Evolutionary conservation across 176 grass and related monocot species (phyloP).

Genomic region (Hyparrhenia diplandra): DNA sequence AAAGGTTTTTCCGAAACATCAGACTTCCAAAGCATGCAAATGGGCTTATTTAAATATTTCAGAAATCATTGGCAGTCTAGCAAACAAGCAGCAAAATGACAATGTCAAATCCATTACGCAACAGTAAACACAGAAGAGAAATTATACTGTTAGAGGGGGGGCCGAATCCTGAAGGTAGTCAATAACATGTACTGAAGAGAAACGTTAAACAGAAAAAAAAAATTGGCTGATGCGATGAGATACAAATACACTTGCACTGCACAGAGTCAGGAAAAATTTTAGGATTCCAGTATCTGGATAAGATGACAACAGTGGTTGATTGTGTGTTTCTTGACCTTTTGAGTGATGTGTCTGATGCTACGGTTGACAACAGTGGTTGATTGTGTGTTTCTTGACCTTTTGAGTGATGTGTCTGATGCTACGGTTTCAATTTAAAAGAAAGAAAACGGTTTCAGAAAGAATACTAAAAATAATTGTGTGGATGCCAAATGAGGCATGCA

Average conservation of each 20-base stretch:
- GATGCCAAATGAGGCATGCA: background rate
- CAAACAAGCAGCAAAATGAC: constrained; percentile 9
- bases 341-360: background rate
- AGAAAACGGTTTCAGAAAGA: background rate
- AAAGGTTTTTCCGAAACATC: constrained; percentile 22
- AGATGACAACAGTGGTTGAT: background rate
- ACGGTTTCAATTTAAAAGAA: background rate
- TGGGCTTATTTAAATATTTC: background rate
- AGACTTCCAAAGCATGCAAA: constrained; percentile 6
- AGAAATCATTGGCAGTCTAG: background rate
- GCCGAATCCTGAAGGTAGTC: background rate
- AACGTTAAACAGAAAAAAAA: background rate
- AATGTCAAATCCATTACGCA: background rate
- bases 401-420: background rate
- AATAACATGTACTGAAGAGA: background rate
- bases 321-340: background rate
- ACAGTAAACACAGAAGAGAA: background rate
- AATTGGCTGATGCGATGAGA: background rate
- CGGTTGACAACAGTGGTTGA: background rate
- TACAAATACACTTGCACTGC: background rate
- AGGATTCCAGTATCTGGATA: background rate
- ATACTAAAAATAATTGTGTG: background rate
- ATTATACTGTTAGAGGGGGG: background rate
- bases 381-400: background rate
- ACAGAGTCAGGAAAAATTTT: background rate